A percentile compares a stretch with the other conserved stretches of the same genome.
Conservation (phyloP, 129 eudicot species). For the Deinandra increscens region DNA sequence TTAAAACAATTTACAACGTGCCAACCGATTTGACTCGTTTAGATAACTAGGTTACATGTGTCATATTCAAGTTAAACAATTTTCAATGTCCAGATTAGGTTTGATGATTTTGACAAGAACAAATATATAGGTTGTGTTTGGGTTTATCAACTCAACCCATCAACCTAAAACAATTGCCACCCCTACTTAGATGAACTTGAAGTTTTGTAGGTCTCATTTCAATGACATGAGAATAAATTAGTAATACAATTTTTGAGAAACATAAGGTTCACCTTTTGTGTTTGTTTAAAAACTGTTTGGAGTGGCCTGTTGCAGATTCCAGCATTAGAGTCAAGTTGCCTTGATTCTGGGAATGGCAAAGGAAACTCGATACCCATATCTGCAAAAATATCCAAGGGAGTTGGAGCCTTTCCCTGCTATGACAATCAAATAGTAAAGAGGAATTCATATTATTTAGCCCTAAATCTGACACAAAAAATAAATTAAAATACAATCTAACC, state of each 20-base stretch:
- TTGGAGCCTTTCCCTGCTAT: conserved; percentile 36
- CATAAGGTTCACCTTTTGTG: conserved; percentile 32
- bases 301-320: conserved; percentile 40
- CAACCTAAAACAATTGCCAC: too few species aligned
- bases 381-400: conserved; percentile 31
- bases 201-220: not conserved
- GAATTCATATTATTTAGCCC: conserved; percentile 1
- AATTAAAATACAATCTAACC: conserved; percentile 1
- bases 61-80: not conserved
- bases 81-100: not conserved
- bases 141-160: not conserved
- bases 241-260: not conserved
- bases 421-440: conserved; percentile 20
- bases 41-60: not conserved
- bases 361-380: conserved; percentile 38
- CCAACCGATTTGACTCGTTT: too few species aligned
- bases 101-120: not conserved
- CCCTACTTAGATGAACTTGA: not conserved
- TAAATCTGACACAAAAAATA: not conserved
- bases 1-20: too few species aligned
- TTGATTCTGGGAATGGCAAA: conserved; percentile 38
- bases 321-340: conserved; percentile 23
- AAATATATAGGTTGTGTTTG: not conserved
- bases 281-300: conserved; percentile 34
- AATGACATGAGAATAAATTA: not conserved